Evolutionary conservation across 768 basidiomycete genomes (phyloP), one percentile per base, ranked within the genome.

Genomic region (Brasilioporus rufonigricans): DNA sequence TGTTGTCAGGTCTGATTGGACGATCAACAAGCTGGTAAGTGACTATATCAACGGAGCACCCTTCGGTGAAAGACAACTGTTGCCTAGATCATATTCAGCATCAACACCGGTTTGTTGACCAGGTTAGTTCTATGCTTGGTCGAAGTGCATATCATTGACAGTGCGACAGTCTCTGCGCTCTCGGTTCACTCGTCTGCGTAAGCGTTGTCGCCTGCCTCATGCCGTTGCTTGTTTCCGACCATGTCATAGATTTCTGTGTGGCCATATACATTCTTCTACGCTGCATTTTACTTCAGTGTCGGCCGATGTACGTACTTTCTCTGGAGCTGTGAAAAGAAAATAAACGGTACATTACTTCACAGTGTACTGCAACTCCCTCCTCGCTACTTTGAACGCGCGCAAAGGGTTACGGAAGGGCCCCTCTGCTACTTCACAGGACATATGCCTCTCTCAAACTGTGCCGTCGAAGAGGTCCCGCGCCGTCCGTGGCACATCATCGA

Each of bases 331-430:
- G 23, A 21, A 16, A n/a, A 21, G 2, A 23, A n/a, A n/a, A n/a
- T n/a, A 23, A 19, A 49, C 53, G 8, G 59, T 21, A 9, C 5
- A 19, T 26, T 21, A 3, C 12, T 38, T 13, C 11, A 1, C 43
- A 84, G 82, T 85, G 5, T 85, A 85, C 62, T 78, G 79, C 39
- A 85, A 84, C 65, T 78, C 82, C 6, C 77, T 85, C n/a, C 75
- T 85, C 11, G 81, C 82, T 0, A 84, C 82, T 1, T 73, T 84
- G 50, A 85, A 85, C 45, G 80, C 79, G 12, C 74, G 83, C 9
- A 77, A 76, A 50, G 74, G 72, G 69, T 75, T 83, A 48, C 76
- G 77, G 26, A n/a, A 43, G 18, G 27, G 54, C 3, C 16, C 1
- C 0, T 7, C 4, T 16, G 16, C 16, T n/a, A 3, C 46, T 50